These are phyloP conservation scores for Ophiostoma montium DNA, from an alignment of 2,329 filamentous ascomycete genomes.

Conservation along the genomic window DNA sequence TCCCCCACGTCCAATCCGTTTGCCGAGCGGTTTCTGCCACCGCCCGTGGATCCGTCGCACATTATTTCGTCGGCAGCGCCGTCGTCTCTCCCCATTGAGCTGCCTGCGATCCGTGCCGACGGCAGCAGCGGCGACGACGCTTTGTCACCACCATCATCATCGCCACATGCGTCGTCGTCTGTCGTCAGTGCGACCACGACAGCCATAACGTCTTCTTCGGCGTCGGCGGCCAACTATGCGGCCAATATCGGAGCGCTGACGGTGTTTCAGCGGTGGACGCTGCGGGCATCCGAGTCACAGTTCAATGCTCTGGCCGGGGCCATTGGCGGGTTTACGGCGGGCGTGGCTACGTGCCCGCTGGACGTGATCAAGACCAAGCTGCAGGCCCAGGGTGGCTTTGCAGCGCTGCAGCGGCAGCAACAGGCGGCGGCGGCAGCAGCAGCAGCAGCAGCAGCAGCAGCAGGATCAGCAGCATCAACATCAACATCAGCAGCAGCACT, in stretches of 20 bases:
- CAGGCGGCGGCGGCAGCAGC: conserved; percentile 22
- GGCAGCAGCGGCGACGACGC: not conserved
- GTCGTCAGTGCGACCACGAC: conserved; percentile 3
- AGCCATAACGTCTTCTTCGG: not conserved
- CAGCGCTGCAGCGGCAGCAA: conserved; percentile 25
- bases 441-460: not conserved
- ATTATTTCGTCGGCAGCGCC: conserved; percentile 8
- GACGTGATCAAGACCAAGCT: conserved; percentile 99
- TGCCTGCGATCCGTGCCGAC: conserved; percentile 7
- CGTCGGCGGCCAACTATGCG: conserved; percentile 12
- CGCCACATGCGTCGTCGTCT: conserved; percentile 60
- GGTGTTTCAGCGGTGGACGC: conserved; percentile 40
- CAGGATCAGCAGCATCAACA: conserved; percentile 19
- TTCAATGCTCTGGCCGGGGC: conserved; percentile 82
- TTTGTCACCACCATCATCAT: not conserved
- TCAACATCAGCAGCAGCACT: not conserved
- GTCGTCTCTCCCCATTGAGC: conserved; percentile 7
- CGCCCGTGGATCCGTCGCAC: conserved; percentile 6
- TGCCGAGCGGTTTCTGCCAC: conserved; percentile 7
- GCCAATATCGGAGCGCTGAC: conserved; percentile 22
- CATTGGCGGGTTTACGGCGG: conserved; percentile 79
- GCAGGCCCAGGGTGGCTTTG: conserved; percentile 83
- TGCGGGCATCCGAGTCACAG: conserved; percentile 41
- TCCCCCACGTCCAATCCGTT: not conserved
- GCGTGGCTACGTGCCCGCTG: conserved; percentile 87